Evolutionary conservation across 257 asterid species (phyloP).

Genomic region (Solanum clarkiae): DNA sequence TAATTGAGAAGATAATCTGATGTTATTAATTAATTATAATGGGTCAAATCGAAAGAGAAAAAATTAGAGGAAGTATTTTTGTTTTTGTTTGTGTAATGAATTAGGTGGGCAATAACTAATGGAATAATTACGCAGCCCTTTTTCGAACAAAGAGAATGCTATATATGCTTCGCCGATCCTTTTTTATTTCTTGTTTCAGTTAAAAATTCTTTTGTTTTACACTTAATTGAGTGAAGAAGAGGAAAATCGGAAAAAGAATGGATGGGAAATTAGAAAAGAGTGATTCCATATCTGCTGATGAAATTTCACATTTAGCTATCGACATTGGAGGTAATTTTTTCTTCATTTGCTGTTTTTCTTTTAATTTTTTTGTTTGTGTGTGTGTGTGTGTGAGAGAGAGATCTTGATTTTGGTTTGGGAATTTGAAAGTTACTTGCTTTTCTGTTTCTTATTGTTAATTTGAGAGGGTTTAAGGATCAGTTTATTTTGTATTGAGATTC

Average conservation of each 20-base stretch:
- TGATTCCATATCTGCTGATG: constrained; percentile 11
- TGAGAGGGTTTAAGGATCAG: neutral
- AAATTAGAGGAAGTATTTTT: neutral
- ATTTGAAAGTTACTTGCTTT: neutral
- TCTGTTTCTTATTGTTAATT: neutral
- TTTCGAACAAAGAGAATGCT: neutral
- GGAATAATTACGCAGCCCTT: neutral
- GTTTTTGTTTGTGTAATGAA: neutral
- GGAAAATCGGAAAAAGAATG: neutral
- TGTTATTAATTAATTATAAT: neutral
- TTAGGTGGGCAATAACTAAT: neutral
- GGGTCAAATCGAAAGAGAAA: neutral
- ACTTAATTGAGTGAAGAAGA: neutral
- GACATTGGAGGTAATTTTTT: constrained; percentile 71
- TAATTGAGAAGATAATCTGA: neutral
- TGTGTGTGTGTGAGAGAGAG: neutral
- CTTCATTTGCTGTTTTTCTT: neutral
- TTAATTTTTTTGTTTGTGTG: neutral
- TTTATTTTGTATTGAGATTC: neutral
- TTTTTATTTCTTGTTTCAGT: neutral
- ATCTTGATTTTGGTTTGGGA: neutral
- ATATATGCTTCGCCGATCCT: neutral
- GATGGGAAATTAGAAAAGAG: neutral
- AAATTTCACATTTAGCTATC: constrained; percentile 61
- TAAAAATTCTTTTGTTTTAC: neutral